Conservation (phyloP, 2,329 filamentous ascomycete genomes). For the Parasarocladium wereldwijsianum region DNA sequence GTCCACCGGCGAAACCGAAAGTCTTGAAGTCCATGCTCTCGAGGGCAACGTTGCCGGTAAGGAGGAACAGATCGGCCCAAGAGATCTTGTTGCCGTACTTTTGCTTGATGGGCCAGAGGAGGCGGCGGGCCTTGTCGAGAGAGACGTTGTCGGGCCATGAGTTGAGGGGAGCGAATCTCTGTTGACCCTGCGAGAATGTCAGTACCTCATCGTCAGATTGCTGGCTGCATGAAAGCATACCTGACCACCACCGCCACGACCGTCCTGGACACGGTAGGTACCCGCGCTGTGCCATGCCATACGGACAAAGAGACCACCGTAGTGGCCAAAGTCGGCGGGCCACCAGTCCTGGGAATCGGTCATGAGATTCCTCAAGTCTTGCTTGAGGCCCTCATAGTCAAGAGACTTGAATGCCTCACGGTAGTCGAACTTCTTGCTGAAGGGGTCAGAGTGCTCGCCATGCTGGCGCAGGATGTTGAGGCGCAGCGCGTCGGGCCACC, state of each 20-base stretch:
- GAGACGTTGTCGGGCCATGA: conserved; percentile 67
- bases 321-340: conserved; percentile 72
- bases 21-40: conserved; percentile 64
- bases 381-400: conserved; percentile 58
- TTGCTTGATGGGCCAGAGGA: conserved; percentile 71
- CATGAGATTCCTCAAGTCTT: conserved; percentile 56
- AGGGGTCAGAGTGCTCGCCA: conserved; percentile 45
- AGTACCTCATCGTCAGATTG: no score
- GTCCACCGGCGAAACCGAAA: conserved; percentile 60
- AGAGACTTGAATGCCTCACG: conserved; percentile 49
- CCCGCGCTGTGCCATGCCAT: conserved; percentile 73
- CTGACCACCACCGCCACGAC: conserved; percentile 58
- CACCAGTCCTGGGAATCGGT: conserved; percentile 70
- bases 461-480: conserved; percentile 64
- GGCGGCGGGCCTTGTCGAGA: conserved; percentile 66
- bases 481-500: conserved; percentile 57
- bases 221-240: conserved; percentile 9
- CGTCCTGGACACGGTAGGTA: conserved; percentile 62
- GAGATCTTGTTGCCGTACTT: conserved; percentile 76
- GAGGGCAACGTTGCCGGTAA: conserved; percentile 63
- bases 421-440: conserved; percentile 56
- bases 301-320: conserved; percentile 65
- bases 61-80: conserved; percentile 59
- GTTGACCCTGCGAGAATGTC: conserved; percentile 37
- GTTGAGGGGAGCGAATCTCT: conserved; percentile 69